These are phyloP conservation scores for Medicago arabica DNA, from an alignment of 306 rosid species.

Conservation along the genomic window DNA sequence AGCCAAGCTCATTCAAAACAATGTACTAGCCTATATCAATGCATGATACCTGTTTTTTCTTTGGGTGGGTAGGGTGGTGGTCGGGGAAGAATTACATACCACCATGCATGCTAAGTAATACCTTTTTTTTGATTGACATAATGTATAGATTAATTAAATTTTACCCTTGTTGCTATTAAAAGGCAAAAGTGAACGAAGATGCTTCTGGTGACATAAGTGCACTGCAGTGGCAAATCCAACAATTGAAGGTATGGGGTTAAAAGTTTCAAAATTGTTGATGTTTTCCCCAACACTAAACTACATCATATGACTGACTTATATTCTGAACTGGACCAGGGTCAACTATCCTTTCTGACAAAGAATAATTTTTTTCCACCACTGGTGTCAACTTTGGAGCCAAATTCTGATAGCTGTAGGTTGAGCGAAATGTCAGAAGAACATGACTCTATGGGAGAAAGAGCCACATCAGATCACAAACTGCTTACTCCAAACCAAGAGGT, in stretches of 20 bases:
- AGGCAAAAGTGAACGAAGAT: slow-evolving; percentile 97
- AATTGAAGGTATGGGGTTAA: slow-evolving; percentile 67
- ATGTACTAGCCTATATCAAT: slow-evolving; percentile 59
- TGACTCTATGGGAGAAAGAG: slow-evolving; percentile 43
- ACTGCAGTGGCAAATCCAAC: slow-evolving; percentile 87
- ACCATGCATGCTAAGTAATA: background rate
- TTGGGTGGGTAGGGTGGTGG: background rate
- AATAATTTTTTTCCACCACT: slow-evolving; percentile 46
- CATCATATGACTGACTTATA: slow-evolving; percentile 43
- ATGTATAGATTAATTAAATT: slow-evolving; percentile 35
- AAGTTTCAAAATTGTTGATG: slow-evolving; percentile 40
- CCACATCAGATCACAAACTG: slow-evolving; percentile 45
- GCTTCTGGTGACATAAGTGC: slow-evolving; percentile 89
- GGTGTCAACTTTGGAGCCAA: slow-evolving; percentile 55
- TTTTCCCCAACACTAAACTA: slow-evolving; percentile 29
- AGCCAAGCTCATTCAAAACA: slow-evolving; percentile 95
- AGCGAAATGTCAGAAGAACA: slow-evolving; percentile 55
- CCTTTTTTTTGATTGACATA: slow-evolving; percentile 6
- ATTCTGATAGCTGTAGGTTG: slow-evolving; percentile 55
- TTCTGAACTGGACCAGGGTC: slow-evolving; percentile 64
- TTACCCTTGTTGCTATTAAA: slow-evolving; percentile 14
- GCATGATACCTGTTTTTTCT: background rate
- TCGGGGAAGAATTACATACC: slow-evolving; percentile 1
- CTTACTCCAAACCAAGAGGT: slow-evolving; percentile 59
- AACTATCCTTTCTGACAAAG: slow-evolving; percentile 74